Percentiles rank a stretch among this genome's conserved stretches.
phyloP scores from a whole-genome alignment of 352 stramenopile genomes.

The Globisporangium camurandrum region DNA sequence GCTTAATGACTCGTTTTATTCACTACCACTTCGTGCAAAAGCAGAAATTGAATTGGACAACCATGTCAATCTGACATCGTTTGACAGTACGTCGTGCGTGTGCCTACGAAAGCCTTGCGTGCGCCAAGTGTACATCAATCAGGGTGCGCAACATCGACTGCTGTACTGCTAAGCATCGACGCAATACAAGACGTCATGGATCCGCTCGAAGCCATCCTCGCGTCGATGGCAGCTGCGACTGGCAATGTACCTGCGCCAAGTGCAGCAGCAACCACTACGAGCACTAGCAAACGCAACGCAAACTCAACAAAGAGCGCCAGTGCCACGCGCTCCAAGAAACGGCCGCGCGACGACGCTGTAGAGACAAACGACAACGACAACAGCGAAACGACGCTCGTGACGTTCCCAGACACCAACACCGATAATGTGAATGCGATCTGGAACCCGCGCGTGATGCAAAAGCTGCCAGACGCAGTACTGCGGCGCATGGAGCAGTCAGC shows the following conservation, averaged over 20 bases:
- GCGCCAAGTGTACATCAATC: too few species aligned
- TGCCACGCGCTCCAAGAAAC: neutral
- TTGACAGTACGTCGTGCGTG: too few species aligned
- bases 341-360: conserved; percentile 13
- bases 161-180: too few species aligned
- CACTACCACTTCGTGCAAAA: too few species aligned
- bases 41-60: too few species aligned
- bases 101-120: too few species aligned
- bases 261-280: neutral
- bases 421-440: neutral
- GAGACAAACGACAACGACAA: conserved; percentile 5
- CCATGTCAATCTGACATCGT: too few species aligned
- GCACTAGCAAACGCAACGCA: conserved; percentile 1
- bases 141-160: too few species aligned
- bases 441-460: conserved; percentile 44
- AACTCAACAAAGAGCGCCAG: neutral
- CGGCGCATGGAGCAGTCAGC: conserved; percentile 5
- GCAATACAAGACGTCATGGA: too few species aligned
- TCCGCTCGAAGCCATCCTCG: conserved; percentile 67
- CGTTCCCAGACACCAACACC: neutral
- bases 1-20: too few species aligned
- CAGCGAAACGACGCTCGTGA: neutral
- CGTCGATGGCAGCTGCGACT: conserved; percentile 70
- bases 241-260: conserved; percentile 33
- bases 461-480: conserved; percentile 15